Conservation (phyloP, 345 rosid species). For the Sisymbrium irio region DNA sequence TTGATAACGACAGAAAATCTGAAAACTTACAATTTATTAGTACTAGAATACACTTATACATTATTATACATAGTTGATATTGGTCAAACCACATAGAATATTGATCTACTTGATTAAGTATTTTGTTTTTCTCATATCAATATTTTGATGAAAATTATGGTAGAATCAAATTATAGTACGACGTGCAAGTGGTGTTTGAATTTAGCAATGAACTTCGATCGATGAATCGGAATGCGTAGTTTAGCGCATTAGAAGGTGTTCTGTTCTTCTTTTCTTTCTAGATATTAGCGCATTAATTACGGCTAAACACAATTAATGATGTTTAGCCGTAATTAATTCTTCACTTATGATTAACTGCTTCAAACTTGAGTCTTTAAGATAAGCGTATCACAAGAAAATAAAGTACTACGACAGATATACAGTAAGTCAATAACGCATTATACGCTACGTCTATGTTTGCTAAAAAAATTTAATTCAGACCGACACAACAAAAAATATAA, state of each 20-base stretch:
- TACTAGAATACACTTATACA: background rate
- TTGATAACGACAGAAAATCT: background rate
- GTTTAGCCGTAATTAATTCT: slow-evolving; percentile 13
- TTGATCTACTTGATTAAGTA: background rate
- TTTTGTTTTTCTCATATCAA: background rate
- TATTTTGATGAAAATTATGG: slow-evolving; percentile 9
- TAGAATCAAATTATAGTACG: slow-evolving; percentile 6
- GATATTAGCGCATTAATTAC: no score
- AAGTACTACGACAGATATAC: slow-evolving; percentile 1
- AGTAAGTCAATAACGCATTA: slow-evolving; percentile 22
- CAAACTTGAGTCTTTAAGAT: background rate
- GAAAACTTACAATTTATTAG: slow-evolving; percentile 17
- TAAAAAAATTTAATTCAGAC: background rate
- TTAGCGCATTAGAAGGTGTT: slow-evolving; percentile 23
- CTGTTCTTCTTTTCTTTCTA: slow-evolving; percentile 15
- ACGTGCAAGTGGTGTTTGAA: slow-evolving; percentile 19
- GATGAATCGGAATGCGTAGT: slow-evolving; percentile 30
- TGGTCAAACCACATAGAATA: slow-evolving; percentile 3
- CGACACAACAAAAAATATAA: slow-evolving; percentile 13
- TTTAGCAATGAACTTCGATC: slow-evolving; percentile 15
- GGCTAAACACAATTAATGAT: no score
- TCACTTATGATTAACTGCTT: slow-evolving; percentile 26
- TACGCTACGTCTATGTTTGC: slow-evolving; percentile 18
- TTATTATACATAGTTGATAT: background rate
- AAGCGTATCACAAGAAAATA: background rate